Evolutionary conservation across 257 asterid species (phyloP), one percentile per base, ranked within the genome.

Genomic region (Fraxinus excelsior): DNA sequence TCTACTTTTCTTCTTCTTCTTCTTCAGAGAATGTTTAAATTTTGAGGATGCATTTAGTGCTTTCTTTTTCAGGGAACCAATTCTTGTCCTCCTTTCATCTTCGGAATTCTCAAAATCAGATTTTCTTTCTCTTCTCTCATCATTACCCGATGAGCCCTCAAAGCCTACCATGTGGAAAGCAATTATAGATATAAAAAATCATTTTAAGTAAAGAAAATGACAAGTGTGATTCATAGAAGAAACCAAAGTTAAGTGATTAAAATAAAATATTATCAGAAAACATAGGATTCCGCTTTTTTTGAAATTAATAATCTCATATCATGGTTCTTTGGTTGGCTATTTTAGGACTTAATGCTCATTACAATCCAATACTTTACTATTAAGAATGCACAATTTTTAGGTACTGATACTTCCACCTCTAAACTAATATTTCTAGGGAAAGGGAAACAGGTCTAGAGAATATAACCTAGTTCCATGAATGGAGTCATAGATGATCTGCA

Each of bases 21-120:
- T 92, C 94, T 90, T 92, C 72, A 92, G 94, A 79, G 97, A 84
- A 76, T 91, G 97, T 85, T 89, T 92, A 83, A 92, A 88, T 82
- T 92, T 92, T 5, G 97, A 83, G 31, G 97, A 92, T 56, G 97
- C 97, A 83, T 92, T 80, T 46, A 92, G 76, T 72, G 97, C 97
- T 85, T 90, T 92, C 96, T 92, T 92, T 82, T 92, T 92, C 84
- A 92, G 77, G 23, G 90, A 13, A 82, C 96, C 88, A 72, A 92
- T 92, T 81, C 88, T 89, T 18, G 96, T 84, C 89, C 86, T 90
- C 64, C 96, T 89, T 76, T 92, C 97, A 76, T 92, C 97, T 89
- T 92, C 97, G 2, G 97, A 92, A 77, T 88, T 89, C 84, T 92
- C 97, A 79, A 90, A 90, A 84, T 92, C 97, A 70, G 96, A 92